A percentile compares a stretch with the other conserved stretches of the same genome.
These are phyloP conservation scores for Magnaporthiopsis poae DNA, from an alignment of 2,329 filamentous ascomycete species.

Conservation along the genomic window DNA sequence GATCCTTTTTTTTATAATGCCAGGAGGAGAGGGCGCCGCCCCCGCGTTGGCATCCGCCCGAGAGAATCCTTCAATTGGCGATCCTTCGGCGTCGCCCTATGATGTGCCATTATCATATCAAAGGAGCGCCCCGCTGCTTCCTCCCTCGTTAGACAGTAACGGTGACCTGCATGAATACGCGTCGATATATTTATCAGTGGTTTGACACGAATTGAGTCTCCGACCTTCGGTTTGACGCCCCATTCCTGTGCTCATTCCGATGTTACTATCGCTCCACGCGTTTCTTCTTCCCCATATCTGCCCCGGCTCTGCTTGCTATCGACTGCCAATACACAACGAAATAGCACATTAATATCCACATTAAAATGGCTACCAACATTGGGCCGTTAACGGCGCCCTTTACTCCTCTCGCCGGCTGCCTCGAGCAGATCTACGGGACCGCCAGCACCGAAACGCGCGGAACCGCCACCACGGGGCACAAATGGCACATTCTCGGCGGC, in stretches of 20 bases:
- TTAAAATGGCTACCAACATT: neutral
- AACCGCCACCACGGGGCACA: neutral
- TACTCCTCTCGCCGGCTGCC: neutral
- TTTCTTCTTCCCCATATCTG: too few species aligned
- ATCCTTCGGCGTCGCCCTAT: neutral
- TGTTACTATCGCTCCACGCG: too few species aligned
- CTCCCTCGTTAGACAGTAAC: too few species aligned
- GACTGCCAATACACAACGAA: neutral
- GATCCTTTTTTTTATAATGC: neutral
- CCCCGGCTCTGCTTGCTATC: too few species aligned
- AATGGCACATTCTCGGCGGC: neutral
- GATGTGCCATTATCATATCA: neutral
- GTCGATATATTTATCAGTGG: too few species aligned
- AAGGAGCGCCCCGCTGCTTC: neutral
- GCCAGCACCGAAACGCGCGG: neutral
- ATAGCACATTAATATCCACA: neutral
- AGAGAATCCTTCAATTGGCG: neutral
- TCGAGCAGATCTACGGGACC: neutral
- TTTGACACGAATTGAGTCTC: too few species aligned
- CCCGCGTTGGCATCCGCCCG: too few species aligned
- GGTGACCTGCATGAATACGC: too few species aligned
- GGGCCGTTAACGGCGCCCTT: neutral
- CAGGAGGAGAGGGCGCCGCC: neutral
- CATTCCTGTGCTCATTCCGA: too few species aligned
- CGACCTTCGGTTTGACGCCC: too few species aligned